Conservation (phyloP, 2,329 filamentous ascomycete genomes). For the Calonectria henricotiae region DNA sequence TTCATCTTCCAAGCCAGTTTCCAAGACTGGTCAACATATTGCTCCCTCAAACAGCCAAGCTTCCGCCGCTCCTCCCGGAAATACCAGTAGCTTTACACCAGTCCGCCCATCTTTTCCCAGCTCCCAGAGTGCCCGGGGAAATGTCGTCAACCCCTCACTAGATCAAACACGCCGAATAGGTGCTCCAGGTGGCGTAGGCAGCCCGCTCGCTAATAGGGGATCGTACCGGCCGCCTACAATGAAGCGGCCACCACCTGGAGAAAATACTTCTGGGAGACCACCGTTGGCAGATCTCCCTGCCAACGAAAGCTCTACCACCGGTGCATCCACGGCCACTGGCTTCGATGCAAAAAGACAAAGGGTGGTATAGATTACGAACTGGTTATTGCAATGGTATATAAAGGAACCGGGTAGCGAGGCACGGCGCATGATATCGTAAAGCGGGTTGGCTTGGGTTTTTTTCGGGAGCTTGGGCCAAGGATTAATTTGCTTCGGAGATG, state of each 20-base stretch:
- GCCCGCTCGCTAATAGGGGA: constrained; percentile 73
- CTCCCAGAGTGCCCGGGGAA: constrained; percentile 57
- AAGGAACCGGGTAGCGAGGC: constrained; percentile 33
- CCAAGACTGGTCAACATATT: constrained; percentile 70
- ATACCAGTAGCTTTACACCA: constrained; percentile 53
- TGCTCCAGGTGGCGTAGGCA: constrained; percentile 69
- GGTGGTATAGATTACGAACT: constrained; percentile 54
- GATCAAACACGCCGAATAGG: constrained; percentile 73
- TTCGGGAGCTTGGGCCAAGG: constrained; percentile 46
- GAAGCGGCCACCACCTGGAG: constrained; percentile 65
- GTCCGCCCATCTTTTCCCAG: constrained; percentile 53
- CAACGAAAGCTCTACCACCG: constrained; percentile 58
- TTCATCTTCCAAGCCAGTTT: constrained; percentile 81
- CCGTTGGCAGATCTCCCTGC: constrained; percentile 69
- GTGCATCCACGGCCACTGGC: constrained; percentile 48
- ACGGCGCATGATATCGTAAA: constrained; percentile 40
- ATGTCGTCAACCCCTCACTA: constrained; percentile 69
- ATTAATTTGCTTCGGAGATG: constrained; percentile 35
- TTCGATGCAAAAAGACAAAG: constrained; percentile 71
- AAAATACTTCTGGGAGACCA: constrained; percentile 56
- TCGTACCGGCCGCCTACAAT: constrained; percentile 75
- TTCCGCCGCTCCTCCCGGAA: constrained; percentile 42
- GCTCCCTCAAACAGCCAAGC: constrained; percentile 59
- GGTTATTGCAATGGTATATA: constrained; percentile 10
- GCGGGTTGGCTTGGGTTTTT: constrained; percentile 30